A percentile compares a stretch with the other conserved stretches of the same genome.
These are phyloP conservation scores for Salix viminalis DNA, from an alignment of 345 rosid genomes.

Conservation along the genomic window DNA sequence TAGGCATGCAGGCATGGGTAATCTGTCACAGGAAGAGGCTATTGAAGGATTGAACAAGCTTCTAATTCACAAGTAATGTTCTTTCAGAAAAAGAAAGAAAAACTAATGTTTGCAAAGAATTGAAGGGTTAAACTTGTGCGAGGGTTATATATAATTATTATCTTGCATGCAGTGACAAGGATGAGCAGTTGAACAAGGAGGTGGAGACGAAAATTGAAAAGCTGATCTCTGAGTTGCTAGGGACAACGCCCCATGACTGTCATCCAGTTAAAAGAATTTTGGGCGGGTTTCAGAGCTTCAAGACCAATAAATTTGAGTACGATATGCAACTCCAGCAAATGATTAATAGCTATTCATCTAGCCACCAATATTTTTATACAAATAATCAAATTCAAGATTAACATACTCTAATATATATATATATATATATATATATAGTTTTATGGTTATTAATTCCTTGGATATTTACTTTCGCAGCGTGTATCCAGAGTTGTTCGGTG, in stretches of 20 bases:
- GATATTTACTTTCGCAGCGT: not conserved
- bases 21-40: too few relatives aligned
- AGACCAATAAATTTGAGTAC: conserved; percentile 16
- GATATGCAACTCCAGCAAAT: not conserved
- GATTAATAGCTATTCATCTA: not conserved
- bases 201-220: not conserved
- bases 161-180: not conserved
- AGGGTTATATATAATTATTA: not conserved
- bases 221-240: not conserved
- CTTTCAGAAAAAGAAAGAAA: too few relatives aligned
- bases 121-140: too few relatives aligned
- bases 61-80: too few relatives aligned
- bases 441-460: not conserved
- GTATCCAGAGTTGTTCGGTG: not conserved
- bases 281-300: conserved; percentile 19
- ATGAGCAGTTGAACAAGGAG: not conserved
- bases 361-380: not conserved
- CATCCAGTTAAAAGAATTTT: conserved; percentile 7
- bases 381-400: not conserved
- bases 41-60: too few relatives aligned
- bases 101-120: too few relatives aligned
- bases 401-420: not conserved
- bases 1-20: too few relatives aligned
- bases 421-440: too few relatives aligned
- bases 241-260: not conserved